Evolutionary conservation across 768 basidiomycete species (phyloP).

Genomic region (Naganishia vaughanmartiniae): DNA sequence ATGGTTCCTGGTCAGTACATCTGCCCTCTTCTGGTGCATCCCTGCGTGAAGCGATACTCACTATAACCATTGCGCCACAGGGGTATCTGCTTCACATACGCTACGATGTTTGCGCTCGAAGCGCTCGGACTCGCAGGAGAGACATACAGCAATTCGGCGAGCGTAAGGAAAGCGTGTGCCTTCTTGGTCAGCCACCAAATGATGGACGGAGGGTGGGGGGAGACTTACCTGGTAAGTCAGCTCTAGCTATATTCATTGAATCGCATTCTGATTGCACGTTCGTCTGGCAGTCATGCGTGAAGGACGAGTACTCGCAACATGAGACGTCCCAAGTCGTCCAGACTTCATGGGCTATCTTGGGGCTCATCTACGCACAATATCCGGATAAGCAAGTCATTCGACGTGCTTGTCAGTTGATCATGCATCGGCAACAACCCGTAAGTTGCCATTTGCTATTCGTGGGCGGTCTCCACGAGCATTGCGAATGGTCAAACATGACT

Average conservation of each 20-base stretch:
- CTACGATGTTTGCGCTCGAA: conserved; percentile 92
- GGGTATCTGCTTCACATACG: conserved; percentile 84
- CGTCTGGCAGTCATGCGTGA: conserved; percentile 71
- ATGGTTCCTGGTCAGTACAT: conserved; percentile 86
- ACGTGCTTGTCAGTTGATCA: conserved; percentile 74
- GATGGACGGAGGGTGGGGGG: conserved; percentile 94
- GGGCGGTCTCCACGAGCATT: too few species aligned
- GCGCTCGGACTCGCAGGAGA: conserved; percentile 85
- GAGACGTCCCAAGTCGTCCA: conserved; percentile 81
- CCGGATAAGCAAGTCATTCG: conserved; percentile 76
- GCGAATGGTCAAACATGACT: neutral
- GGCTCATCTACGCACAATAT: conserved; percentile 85
- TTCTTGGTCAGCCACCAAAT: conserved; percentile 81
- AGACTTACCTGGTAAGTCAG: conserved; percentile 79
- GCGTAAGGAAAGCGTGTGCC: conserved; percentile 71
- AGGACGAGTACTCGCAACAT: conserved; percentile 73
- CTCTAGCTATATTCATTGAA: too few species aligned
- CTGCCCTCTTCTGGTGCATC: neutral
- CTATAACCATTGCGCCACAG: conserved; percentile 26
- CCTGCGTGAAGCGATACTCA: neutral
- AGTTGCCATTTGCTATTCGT: conserved; percentile 42
- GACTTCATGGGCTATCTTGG: conserved; percentile 88
- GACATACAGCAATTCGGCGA: conserved; percentile 70
- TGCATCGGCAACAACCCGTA: conserved; percentile 79
- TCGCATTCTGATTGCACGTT: neutral